phyloP scores from a whole-genome alignment of 106 monocot species.

The Dioscorea alata region DNA sequence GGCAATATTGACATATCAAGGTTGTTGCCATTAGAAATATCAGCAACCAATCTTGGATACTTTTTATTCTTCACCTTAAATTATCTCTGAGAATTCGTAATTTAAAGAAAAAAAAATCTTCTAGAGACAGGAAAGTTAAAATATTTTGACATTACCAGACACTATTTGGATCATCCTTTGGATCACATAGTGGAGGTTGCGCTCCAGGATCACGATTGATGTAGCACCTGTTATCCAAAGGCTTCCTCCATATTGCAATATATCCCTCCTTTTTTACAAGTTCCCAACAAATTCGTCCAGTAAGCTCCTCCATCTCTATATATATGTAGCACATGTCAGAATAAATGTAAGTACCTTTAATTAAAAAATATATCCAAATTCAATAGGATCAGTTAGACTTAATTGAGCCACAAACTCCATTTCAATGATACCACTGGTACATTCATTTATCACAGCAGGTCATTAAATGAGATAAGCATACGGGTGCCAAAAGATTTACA shows the following conservation, averaged over 20 bases:
- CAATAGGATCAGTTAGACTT: too few relatives aligned
- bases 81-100: neutral
- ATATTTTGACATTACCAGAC: slow-evolving; percentile 60
- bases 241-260: slow-evolving; percentile 91
- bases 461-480: too few relatives aligned
- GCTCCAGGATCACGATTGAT: slow-evolving; percentile 32
- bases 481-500: too few relatives aligned
- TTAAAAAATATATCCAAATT: too few relatives aligned
- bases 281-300: slow-evolving; percentile 72
- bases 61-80: neutral
- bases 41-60: neutral
- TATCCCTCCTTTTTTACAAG: slow-evolving; percentile 91
- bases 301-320: slow-evolving; percentile 87
- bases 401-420: too few relatives aligned
- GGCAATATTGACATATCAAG: too few relatives aligned
- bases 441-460: too few relatives aligned
- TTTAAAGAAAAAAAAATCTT: neutral
- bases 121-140: neutral
- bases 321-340: neutral
- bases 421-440: too few relatives aligned
- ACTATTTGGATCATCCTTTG: slow-evolving; percentile 62
- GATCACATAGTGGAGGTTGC: slow-evolving; percentile 60
- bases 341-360: neutral
- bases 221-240: slow-evolving; percentile 76
- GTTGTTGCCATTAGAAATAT: too few relatives aligned